These are phyloP conservation scores for Falciphora oryzae DNA, from an alignment of 2,329 filamentous ascomycete genomes.

Conservation along the genomic window DNA sequence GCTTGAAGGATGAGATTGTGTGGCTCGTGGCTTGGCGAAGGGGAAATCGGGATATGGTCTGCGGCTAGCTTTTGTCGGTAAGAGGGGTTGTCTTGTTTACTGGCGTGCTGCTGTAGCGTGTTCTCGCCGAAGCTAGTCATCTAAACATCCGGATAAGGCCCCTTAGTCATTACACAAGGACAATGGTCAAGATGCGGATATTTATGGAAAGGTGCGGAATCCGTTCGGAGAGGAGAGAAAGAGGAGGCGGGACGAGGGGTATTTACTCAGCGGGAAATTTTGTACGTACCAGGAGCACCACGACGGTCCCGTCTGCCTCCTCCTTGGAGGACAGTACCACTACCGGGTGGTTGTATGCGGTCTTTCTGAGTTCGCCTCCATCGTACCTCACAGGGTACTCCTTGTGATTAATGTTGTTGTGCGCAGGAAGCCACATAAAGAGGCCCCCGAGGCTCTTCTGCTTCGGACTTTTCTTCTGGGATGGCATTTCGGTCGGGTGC, in stretches of 20 bases:
- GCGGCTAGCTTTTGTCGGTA: neutral
- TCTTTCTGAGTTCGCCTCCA: neutral
- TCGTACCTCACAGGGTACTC: neutral
- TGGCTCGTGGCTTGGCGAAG: neutral
- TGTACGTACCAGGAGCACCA: neutral
- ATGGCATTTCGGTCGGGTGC: too few species aligned
- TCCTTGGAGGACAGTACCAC: neutral
- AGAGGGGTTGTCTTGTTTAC: too few species aligned
- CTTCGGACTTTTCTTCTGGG: too few species aligned
- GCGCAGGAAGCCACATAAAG: neutral
- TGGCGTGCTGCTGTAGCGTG: neutral
- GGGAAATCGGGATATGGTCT: neutral
- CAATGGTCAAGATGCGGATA: too few species aligned
- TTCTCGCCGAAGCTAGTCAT: neutral
- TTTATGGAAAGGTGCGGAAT: too few species aligned
- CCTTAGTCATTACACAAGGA: too few species aligned
- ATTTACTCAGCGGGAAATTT: neutral
- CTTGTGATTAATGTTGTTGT: neutral
- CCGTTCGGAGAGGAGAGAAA: too few species aligned
- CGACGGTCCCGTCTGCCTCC: neutral
- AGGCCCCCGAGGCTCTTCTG: neutral
- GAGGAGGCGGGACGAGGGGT: too few species aligned
- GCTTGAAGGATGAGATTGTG: neutral
- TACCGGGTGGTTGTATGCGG: neutral
- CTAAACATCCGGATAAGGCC: neutral